Conservation (phyloP, 495 filamentous ascomycete genomes). For the Beverwykella pulmonaria region DNA sequence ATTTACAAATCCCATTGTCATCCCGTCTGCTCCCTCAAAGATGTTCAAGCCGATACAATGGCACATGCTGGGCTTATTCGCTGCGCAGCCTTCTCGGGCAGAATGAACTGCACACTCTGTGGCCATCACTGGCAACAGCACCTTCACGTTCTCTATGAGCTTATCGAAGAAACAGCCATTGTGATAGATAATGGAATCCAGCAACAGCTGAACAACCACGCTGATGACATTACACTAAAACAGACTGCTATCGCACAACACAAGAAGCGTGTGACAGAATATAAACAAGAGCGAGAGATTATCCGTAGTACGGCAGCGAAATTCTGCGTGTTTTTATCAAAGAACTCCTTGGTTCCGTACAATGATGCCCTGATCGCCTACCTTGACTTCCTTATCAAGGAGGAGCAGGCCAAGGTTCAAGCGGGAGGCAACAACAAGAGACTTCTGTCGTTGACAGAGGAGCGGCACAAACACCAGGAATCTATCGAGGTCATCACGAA, state of each 20-base stretch:
- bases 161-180: too few relatives aligned
- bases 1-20: background rate
- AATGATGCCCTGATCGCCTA: constrained; percentile 50
- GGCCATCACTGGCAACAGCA: too few relatives aligned
- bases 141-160: too few relatives aligned
- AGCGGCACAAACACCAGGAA: background rate
- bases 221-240: background rate
- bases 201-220: background rate
- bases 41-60: too few relatives aligned
- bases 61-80: too few relatives aligned
- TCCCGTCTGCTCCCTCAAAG: too few relatives aligned
- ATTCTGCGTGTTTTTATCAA: constrained; percentile 48
- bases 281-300: constrained; percentile 39
- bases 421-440: constrained; percentile 6
- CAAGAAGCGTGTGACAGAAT: constrained; percentile 38
- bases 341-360: constrained; percentile 45
- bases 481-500: background rate
- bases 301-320: constrained; percentile 46
- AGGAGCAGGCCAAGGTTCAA: constrained; percentile 35
- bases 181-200: too few relatives aligned
- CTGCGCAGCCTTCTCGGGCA: too few relatives aligned
- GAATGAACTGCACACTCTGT: too few relatives aligned
- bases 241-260: background rate
- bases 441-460: constrained; percentile 1
- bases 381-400: constrained; percentile 46